phyloP scores from a whole-genome alignment of 768 basidiomycete genomes.

The Pulveroboletus ravenelii region DNA sequence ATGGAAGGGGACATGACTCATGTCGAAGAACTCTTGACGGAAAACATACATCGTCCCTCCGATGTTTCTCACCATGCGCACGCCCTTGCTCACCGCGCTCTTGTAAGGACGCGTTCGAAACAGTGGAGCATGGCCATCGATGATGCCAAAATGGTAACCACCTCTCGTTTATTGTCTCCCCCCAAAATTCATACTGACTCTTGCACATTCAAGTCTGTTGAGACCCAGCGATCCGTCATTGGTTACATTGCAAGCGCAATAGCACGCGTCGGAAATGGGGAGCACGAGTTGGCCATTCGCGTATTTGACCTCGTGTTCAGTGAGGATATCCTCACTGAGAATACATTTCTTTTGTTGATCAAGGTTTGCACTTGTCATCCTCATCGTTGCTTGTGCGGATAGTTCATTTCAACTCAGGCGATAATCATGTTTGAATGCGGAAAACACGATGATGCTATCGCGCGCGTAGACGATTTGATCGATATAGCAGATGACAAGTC shows the following conservation, averaged over 20 bases:
- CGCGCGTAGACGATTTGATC: not conserved
- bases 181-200: not conserved
- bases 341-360: conserved; percentile 6
- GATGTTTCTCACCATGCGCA: not conserved
- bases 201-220: not conserved
- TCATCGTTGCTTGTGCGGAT: not conserved
- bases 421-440: conserved; percentile 4
- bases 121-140: not conserved
- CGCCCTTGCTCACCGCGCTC: too few species aligned
- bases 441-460: not conserved
- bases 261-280: not conserved
- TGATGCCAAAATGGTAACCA: conserved; percentile 5
- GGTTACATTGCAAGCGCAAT: conserved; percentile 10
- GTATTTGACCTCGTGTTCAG: conserved; percentile 9
- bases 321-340: not conserved
- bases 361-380: not conserved
- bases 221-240: conserved; percentile 2
- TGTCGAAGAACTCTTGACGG: not conserved
- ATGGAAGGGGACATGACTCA: not conserved
- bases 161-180: accelerated
- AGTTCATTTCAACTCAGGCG: not conserved
- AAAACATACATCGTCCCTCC: not conserved
- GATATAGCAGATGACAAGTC: not conserved
- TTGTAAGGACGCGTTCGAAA: too few species aligned
- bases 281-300: not conserved